Base-by-base conservation (phyloP, 2,329 filamentous ascomycete genomes). In the Dothideomycetes sp. region DNA sequence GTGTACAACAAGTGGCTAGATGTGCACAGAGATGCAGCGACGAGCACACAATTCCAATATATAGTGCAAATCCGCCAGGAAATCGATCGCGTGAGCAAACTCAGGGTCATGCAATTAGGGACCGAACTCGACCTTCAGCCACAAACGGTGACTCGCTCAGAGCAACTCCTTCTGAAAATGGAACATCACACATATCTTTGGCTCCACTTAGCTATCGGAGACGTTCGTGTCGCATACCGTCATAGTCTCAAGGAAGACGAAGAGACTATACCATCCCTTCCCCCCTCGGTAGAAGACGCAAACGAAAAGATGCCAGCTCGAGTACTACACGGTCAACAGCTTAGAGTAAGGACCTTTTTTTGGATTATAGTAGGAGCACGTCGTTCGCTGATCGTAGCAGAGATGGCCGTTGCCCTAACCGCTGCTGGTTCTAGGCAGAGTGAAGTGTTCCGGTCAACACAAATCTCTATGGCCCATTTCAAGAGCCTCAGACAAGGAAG, bases 101-200 rank as follows among this genome's bases (percentile, higher is more conserved):
- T 10, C 3, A 19, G 29, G 15, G 20, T 27, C 18, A 2, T 3
- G 8, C n/a, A 17, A 27, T 13, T 33, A 16, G 10, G 9, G 13
- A 19, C n/a, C 6, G 20, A 33, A 15, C 19, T 24, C 10, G 17
- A 17, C 8, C 6, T 41, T 15, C 17, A n/a, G 11, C 3, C 3
- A 15, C 4, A 9, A 7, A 8, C 20, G 4, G 10, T 2, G 12
- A 9, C 17, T 7, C 12, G 7, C 13, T 8, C 32, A 3, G 27
- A 23, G 17, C 4, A 24, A 33, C 16, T 11, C 12, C 29, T 40
- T 4, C 28, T 28, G 2, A 12, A 16, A 10, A 29, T 40, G 8
- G 37, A 32, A 15, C 24, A 40, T 23, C 18, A 28, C 9, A 40
- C 37, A 8, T 40, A 40, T 32, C 28, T 40, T 12, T 40, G 37